Evolutionary conservation across 176 grass and related monocot species (phyloP), one percentile per base, ranked within the genome.

Genomic region (Panicum miliaceum): DNA sequence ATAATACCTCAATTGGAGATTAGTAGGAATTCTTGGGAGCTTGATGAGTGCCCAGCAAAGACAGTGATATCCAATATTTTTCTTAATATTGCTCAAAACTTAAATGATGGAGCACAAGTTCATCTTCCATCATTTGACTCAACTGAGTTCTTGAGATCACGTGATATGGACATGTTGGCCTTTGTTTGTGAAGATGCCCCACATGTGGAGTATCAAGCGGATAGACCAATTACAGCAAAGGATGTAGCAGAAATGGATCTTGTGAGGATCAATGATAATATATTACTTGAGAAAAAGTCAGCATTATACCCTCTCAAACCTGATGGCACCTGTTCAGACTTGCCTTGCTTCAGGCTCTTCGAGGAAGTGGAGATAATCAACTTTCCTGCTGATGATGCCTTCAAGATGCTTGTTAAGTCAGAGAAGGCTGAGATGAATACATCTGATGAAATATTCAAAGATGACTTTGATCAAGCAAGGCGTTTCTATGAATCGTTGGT

Each of bases 281-380:
- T 91, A 76, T 40, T 97, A 43, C 67, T 94, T 54, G 76, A 97
- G 50, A 91, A 57, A 83, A 81, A 82, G 64, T 88, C 92, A 84
- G 84, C 76, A 88, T 57, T 94, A 45, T 97, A 94, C 74, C 71
- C 78, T 81, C 72, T 91, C 64, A 89, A 89, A 37, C 72, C 90
- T 93, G 84, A 93, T 86, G 90, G 89, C 19, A 86, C 62, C 29
- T 86, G 69, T 76, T 84, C 91, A 79, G 87, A 90, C 62, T 89
- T 88, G 57, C 91, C 91, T 63, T 92, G 87, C 79, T 92, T 86
- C 41, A 37, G 92, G 85, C 82, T 77, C 82, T 89, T 94, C 48
- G 91, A 93, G 75, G 89, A 95, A 90, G 64, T 90, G 53, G 80
- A 98, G 77, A 92, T 92, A 47, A 81, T 90, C 81, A 83, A 98